Evolutionary conservation across 1,284 basidiomycete species (phyloP), one percentile per base, ranked within the genome.

Genomic region (Irpex sp.): DNA sequence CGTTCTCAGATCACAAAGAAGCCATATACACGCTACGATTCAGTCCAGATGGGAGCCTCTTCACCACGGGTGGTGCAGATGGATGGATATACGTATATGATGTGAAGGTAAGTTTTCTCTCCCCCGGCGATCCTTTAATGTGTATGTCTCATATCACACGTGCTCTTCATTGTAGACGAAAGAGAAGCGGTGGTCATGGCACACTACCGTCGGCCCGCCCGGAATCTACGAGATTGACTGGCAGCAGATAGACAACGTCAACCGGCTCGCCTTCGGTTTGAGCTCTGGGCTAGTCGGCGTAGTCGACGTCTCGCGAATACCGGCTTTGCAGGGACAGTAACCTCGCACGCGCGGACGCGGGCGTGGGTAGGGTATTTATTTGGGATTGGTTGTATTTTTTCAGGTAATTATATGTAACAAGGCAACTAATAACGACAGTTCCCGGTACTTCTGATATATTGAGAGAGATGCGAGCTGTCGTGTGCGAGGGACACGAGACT

Each of bases 1-100:
- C 85, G 13, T 89, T 94, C 69, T 72, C 72, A 5, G 88, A 92
- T 68, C 88, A 91, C 73, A 84, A 76, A 67, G 79, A 81, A 34
- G 81, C 88, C n/a, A 81, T 92, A 13, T 92, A 87, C 70, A 81
- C 88, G 2, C 68, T 92, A 17, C 76, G 82, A 7, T 90, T 91
- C 71, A 88, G 86, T 70, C 88, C 89, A 0, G 82, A 87, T 60
- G 87, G 87, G 0, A 77, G 75, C 59, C 85, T 80, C 71, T 66
- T 89, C 37, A 83, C 85, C 1, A 85, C 87, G 2, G 86, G 85
- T 13, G 81, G 85, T 60, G 84, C 82, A 11, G 86, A 89, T 69
- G 87, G 87, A 11, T 84, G 81, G 79, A 65, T 88, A 44, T 77
- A 84, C 67, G 73, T 88, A 11, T 88, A 88, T 64, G 78, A 82